Percentiles rank a stretch among this genome's conserved stretches.
Conservation (phyloP, 2,329 filamentous ascomycete genomes). For the Gaeumannomyces tritici region DNA sequence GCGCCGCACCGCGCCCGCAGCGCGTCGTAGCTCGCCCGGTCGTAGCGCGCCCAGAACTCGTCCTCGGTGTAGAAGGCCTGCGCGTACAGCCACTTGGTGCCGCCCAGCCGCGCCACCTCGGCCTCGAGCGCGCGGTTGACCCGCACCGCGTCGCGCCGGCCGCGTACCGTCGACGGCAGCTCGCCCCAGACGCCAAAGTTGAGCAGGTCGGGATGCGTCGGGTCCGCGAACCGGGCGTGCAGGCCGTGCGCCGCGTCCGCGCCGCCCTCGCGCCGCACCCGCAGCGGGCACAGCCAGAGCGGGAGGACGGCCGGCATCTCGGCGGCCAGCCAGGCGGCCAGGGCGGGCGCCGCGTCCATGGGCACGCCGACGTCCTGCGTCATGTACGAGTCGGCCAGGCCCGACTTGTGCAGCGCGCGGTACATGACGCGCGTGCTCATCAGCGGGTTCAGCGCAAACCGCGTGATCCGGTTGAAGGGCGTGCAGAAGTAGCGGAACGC, state of each 20-base stretch:
- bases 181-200: slow-evolving; percentile 58
- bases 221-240: slow-evolving; percentile 33
- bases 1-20: slow-evolving; percentile 51
- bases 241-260: slow-evolving; percentile 33
- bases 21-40: slow-evolving; percentile 47
- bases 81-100: slow-evolving; percentile 58
- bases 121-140: slow-evolving; percentile 48
- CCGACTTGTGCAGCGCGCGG: slow-evolving; percentile 52
- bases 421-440: slow-evolving; percentile 58
- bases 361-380: slow-evolving; percentile 54
- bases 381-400: slow-evolving; percentile 49
- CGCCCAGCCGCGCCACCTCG: slow-evolving; percentile 30
- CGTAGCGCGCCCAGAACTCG: slow-evolving; percentile 60
- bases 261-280: slow-evolving; percentile 26
- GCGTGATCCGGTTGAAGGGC: slow-evolving; percentile 55
- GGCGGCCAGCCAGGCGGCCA: slow-evolving; percentile 36
- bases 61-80: slow-evolving; percentile 58
- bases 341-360: slow-evolving; percentile 28
- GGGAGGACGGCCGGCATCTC: slow-evolving; percentile 37
- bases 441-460: slow-evolving; percentile 51
- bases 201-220: slow-evolving; percentile 27
- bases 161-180: slow-evolving; percentile 19
- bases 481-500: slow-evolving; percentile 55
- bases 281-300: slow-evolving; percentile 46
- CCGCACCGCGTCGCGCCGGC: slow-evolving; percentile 34